Base-by-base conservation (phyloP, 2,329 filamentous ascomycete species). In the Periconia sp. region DNA sequence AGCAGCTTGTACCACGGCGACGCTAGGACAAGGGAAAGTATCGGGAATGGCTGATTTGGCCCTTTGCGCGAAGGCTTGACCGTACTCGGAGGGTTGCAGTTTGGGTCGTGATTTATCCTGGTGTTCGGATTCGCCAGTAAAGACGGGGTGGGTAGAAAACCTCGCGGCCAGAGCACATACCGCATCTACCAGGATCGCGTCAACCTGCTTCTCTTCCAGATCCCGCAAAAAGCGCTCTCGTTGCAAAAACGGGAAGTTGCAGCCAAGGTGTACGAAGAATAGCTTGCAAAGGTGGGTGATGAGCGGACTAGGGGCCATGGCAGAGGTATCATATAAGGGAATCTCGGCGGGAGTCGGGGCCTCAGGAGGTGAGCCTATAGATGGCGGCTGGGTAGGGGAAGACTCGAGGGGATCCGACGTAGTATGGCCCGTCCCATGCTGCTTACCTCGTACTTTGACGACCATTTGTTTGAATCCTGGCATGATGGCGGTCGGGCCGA, bases 401-500 rank as follows among this genome's bases (percentile, higher is more conserved):
- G 72, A 75, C 20, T 73, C 69, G 8, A 71, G 37, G 37, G 65
- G 72, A 58, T 79, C 76, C 13, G 85, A 83, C 45, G 84, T 81
- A 17, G 84, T 87, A 47, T 79, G 81, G 7, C 76, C 79, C 9
- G 79, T 81, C 49, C 85, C 86, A 20, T 82, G 81, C 20, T 85
- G 82, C 54, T 85, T 79, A 55, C 88, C 86, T 54, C 87, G 82
- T 30, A 92, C 85, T 50, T 88, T 87, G 54, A 89, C 87, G 23
- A 95, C 90, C 90, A 95, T 95, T 72, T 95, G 91, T 74, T 95
- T 95, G 76, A 92, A 95, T 19, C 91, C 91, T 1, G 91, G 91
- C 49, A 94, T 90, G 66, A 96, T 96, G 57, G 91, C 92, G 1
- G 92, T 96, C 0, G 91, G 90, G 0, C 91, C 92, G 69, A 96